Evolutionary conservation across 179 eudicot species (phyloP), one percentile per base, ranked within the genome.

Genomic region (Drosera spatulata): DNA sequence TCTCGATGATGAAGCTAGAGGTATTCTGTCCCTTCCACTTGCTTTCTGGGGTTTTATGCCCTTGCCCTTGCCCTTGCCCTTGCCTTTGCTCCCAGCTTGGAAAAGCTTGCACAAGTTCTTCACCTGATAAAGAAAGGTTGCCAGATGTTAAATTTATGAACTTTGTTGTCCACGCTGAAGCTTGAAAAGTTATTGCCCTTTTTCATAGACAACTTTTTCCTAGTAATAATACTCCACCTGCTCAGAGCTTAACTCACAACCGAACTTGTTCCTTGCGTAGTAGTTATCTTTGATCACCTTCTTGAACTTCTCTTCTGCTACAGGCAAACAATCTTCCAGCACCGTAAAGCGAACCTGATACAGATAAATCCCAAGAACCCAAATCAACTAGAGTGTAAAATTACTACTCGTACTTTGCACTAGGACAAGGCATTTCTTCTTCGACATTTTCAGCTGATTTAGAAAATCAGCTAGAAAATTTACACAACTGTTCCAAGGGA

Each of bases 241-340:
- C 39, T 71, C 71, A 9, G 73, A 59, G 45, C 52, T 88, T 71
- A 91, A 80, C 66, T 82, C 76, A 77, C 85, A 79, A 67, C 79
- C 65, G 61, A 91, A 91, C 79, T 91, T 91, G 65, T 64, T 82
- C 53, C 69, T 84, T 3, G 88, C 64, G 55, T 53, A 88, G 68
- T 91, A 91, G 68, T 88, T 91, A 7, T 82, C 89, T 73, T 85
- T 82, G 67, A 91, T 78, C 11, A 76, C 85, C 5, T 63, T 64
- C 73, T 60, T 91, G 70, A 91, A 91, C 69, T 82, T 80, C 68
- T 88, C 96, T 72, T 88, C 98, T 38, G 84, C 77, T 60, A 91
- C 50, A 15, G 98, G 98, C 65, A 76, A 49, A 66, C 91, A 88
- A 67, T 88, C 94, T 22, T 84, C 81, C 65, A 80, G 58, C 65